Percentiles rank a stretch among this genome's conserved stretches.
These are phyloP conservation scores for Xerocomus minutiporus DNA, from an alignment of 1,284 basidiomycete species.

Conservation along the genomic window DNA sequence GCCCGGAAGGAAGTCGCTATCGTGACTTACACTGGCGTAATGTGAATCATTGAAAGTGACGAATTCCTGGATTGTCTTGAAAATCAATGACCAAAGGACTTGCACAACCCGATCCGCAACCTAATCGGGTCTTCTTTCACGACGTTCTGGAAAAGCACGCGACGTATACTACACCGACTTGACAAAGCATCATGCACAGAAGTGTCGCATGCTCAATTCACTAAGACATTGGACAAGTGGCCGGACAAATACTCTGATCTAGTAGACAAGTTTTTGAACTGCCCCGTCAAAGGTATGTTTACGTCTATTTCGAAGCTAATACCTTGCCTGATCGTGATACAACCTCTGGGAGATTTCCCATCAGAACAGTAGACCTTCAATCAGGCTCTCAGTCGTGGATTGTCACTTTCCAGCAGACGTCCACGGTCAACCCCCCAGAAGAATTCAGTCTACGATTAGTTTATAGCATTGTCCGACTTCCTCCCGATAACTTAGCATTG, in stretches of 20 bases:
- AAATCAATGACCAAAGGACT: constrained; percentile 1
- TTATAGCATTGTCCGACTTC: too few species aligned
- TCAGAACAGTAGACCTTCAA: too few species aligned
- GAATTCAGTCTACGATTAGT: too few species aligned
- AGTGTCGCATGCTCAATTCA: neutral
- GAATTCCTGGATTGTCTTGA: neutral
- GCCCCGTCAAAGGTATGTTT: neutral
- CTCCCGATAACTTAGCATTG: too few species aligned
- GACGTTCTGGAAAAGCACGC: neutral
- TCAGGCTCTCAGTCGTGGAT: too few species aligned
- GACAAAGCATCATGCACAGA: neutral
- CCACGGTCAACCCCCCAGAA: too few species aligned
- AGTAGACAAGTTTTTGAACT: neutral
- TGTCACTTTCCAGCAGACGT: too few species aligned
- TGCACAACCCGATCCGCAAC: neutral
- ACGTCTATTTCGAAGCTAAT: neutral
- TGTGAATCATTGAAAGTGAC: neutral
- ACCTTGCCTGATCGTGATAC: too few species aligned
- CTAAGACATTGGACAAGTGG: neutral
- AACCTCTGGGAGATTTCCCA: too few species aligned
- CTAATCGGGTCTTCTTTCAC: neutral
- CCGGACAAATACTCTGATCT: neutral
- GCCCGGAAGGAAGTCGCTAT: neutral
- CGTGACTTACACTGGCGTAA: rapidly evolving
- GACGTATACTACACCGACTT: too few species aligned